Evolutionary conservation across 306 rosid genomes (phyloP).

Genomic region (Fragaria nilgerrensis): DNA sequence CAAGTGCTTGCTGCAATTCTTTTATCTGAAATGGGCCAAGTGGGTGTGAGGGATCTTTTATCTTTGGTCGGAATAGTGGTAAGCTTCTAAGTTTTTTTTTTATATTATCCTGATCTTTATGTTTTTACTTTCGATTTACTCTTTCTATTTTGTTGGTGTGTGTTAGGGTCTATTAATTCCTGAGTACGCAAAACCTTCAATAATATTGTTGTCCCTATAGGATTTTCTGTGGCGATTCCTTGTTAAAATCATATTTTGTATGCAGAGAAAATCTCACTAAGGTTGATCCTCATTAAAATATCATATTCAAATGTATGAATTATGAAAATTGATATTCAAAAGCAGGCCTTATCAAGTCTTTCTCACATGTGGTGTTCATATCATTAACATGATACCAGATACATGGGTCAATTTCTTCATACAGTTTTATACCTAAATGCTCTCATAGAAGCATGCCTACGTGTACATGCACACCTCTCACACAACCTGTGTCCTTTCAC

Average conservation of each 20-base stretch:
- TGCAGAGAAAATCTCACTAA: background rate
- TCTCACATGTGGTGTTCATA: background rate
- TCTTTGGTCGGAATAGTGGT: constrained; percentile 71
- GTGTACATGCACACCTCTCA: background rate
- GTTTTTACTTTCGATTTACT: background rate
- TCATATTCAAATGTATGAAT: background rate
- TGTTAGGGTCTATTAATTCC: background rate
- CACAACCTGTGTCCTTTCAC: background rate
- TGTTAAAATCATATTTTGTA: background rate
- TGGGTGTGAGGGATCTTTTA: constrained; percentile 70
- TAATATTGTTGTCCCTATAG: background rate
- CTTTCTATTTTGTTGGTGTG: background rate
- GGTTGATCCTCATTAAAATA: background rate
- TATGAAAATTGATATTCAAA: background rate
- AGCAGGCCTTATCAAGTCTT: background rate
- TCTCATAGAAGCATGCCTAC: background rate
- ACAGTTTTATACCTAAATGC: background rate
- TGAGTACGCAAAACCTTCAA: background rate
- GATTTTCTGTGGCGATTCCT: background rate
- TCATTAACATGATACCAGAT: constrained; percentile 1
- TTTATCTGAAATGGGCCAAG: constrained; percentile 65
- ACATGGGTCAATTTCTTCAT: background rate
- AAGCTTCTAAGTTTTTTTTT: constrained; percentile 33
- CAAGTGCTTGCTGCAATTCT: constrained; percentile 77
- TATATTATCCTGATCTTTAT: background rate